phyloP scores from a whole-genome alignment of 345 rosid species.

The Rhodamnia argentea region DNA sequence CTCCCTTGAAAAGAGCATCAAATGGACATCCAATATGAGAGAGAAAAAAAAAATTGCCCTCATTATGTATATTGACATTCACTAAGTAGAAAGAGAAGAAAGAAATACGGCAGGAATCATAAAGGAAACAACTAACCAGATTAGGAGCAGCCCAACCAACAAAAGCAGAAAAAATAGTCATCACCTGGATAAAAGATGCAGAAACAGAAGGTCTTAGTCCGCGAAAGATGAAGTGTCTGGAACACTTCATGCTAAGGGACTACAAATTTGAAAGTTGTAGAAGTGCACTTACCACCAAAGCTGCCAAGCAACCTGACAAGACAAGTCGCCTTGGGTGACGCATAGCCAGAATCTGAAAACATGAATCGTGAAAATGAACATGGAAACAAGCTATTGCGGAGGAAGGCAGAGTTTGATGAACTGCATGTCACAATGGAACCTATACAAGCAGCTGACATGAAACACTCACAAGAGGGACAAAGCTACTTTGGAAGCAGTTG shows the following conservation, averaged over 20 bases:
- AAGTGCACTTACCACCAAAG: conserved; percentile 50
- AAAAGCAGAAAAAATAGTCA: conserved; percentile 78
- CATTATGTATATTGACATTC: background rate
- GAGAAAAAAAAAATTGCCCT: background rate
- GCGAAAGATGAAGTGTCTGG: background rate
- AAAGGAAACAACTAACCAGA: conserved; percentile 46
- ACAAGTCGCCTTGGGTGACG: conserved; percentile 95
- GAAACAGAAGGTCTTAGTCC: background rate
- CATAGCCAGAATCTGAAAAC: conserved; percentile 87
- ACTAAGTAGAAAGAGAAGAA: background rate
- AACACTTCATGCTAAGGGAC: background rate
- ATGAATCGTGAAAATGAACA: background rate
- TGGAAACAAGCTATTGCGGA: background rate
- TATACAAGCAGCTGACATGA: background rate
- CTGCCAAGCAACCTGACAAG: conserved; percentile 72
- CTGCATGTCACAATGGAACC: background rate
- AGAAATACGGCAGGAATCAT: background rate
- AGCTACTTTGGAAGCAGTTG: background rate
- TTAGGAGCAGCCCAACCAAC: conserved; percentile 96
- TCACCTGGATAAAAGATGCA: conserved; percentile 37
- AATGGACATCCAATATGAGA: background rate
- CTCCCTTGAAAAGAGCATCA: background rate
- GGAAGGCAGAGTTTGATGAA: background rate
- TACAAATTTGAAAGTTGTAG: background rate
- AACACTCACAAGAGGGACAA: background rate